Conservation (phyloP, 2,329 filamentous ascomycete species). For the Fusarium nygamai region DNA sequence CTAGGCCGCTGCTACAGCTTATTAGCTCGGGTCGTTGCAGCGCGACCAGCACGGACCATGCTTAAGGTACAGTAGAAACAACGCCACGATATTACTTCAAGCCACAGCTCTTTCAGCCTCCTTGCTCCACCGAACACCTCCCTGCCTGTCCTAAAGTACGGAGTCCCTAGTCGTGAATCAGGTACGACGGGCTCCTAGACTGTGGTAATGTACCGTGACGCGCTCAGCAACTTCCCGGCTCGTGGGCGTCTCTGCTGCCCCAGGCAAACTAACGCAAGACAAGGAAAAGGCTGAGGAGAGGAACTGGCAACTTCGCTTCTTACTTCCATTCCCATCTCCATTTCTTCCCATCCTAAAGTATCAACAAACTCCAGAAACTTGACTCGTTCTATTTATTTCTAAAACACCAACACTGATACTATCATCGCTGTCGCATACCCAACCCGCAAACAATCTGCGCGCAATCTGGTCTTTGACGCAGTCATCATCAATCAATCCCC, state of each 20-base stretch:
- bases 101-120: conserved; percentile 23
- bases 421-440: conserved; percentile 27
- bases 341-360: conserved; percentile 15
- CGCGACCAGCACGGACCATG: conserved; percentile 34
- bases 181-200: conserved; percentile 7
- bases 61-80: not conserved
- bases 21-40: conserved; percentile 35
- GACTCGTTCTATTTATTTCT: conserved; percentile 1
- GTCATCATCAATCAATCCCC: conserved; percentile 19
- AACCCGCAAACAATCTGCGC: conserved; percentile 26
- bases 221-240: conserved; percentile 38
- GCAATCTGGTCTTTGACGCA: conserved; percentile 19
- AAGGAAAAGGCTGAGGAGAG: conserved; percentile 27
- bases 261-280: conserved; percentile 33
- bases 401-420: conserved; percentile 2
- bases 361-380: conserved; percentile 5
- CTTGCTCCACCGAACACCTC: conserved; percentile 8
- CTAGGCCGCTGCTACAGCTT: conserved; percentile 16
- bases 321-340: conserved; percentile 7
- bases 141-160: not conserved
- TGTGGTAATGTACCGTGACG: conserved; percentile 39
- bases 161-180: conserved; percentile 17
- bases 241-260: conserved; percentile 35
- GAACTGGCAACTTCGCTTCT: conserved; percentile 38
- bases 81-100: conserved; percentile 16